A percentile compares a stretch with the other conserved stretches of the same genome.
phyloP scores from a whole-genome alignment of 805 yeast species.

The Saturnispora halmiae region DNA sequence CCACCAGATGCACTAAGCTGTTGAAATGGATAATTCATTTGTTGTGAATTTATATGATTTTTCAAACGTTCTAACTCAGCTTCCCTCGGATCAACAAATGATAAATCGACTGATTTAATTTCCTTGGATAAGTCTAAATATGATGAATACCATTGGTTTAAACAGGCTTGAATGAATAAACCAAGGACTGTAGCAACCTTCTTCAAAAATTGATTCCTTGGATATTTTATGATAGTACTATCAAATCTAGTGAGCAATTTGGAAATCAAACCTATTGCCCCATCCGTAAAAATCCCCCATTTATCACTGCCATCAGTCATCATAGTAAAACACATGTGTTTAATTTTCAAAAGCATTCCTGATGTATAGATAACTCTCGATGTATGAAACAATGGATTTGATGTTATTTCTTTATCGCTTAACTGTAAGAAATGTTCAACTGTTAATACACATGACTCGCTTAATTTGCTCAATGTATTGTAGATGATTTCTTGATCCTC shows the following conservation, averaged over 20 bases:
- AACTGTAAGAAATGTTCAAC: constrained; percentile 40
- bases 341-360: constrained; percentile 50
- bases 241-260: constrained; percentile 22
- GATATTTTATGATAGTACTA: constrained; percentile 27
- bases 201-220: constrained; percentile 41
- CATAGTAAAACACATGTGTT: constrained; percentile 46
- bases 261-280: constrained; percentile 28
- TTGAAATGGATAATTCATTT: constrained; percentile 1
- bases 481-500: constrained; percentile 16
- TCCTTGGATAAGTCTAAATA: constrained; percentile 13
- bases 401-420: constrained; percentile 38
- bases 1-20: constrained; percentile 3
- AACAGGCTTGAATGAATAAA: constrained; percentile 53
- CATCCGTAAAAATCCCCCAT: constrained; percentile 39
- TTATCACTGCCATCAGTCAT: constrained; percentile 39
- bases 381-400: constrained; percentile 48
- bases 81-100: constrained; percentile 5
- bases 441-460: constrained; percentile 44
- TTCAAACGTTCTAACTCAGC: constrained; percentile 3
- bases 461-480: constrained; percentile 29
- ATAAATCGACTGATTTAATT: constrained; percentile 4
- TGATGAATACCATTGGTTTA: constrained; percentile 37
- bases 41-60: not conserved
- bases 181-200: constrained; percentile 50
- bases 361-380: constrained; percentile 55